Evolutionary conservation across 2,329 filamentous ascomycete genomes (phyloP), one percentile per base, ranked within the genome.

Genomic region (Alternaria sp.): DNA sequence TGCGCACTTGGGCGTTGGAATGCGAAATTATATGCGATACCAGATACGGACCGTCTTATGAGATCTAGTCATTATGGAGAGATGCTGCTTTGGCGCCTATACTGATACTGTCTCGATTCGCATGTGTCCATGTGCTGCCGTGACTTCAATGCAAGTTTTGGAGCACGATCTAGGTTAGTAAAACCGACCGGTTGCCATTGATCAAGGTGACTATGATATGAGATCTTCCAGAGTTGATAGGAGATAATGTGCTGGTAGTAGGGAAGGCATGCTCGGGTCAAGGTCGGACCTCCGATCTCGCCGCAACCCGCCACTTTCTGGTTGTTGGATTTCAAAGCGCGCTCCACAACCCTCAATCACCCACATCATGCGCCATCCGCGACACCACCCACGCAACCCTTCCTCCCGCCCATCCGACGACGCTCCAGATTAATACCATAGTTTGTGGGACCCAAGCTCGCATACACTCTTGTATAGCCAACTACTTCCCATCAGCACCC

Each of bases 281-380:
- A 62, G 44, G 40, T 59, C 56, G 60, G 59, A 66, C 65, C 68
- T 71, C 72, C 72, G 72, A 72, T 72, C 50, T 65, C 70, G 70
- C 73, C 69, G 62, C 62, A 47, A 51, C 46, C 67, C 72, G 73
- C 74, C 71, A 75, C 73, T 67, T 68, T 64, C 56, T 57, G 40
- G 57, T 44, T 40, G 61, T 58, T 62, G 66, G 74, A 76, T 77
- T 76, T 74, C 69, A 74, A 76, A 76, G 72, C 74, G 72, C 74
- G 68, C 64, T 63, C 65, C 64, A 63, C 64, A 62, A 69, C 61
- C 66, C 58, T 67, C 69, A 71, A 17, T 25, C 61, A 52, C 62
- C 43, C 58, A 55, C 62, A 69, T 45, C 36, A 72, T 73, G 70
- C 67, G 52, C 62, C 47, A 50, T 44, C 32, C 46, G 64, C 59